These are phyloP conservation scores for Cavenderia fasciculata DNA, from an alignment of 78 protist species.

Conservation along the genomic window DNA sequence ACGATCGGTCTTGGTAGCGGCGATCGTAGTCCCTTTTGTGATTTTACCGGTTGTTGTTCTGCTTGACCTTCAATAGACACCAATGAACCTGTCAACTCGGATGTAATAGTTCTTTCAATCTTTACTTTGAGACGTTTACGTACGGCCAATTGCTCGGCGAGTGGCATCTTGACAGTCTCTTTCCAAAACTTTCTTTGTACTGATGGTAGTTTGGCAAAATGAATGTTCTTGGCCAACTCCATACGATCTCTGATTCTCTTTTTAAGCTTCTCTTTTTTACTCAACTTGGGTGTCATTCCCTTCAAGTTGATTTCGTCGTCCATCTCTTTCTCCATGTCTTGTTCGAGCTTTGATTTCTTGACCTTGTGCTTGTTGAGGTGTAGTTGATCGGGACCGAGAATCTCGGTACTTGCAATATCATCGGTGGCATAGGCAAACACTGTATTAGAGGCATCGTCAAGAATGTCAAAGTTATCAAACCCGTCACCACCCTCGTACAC, in stretches of 20 bases:
- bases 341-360: neutral
- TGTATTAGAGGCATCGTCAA: neutral
- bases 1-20: constrained; percentile 54
- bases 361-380: neutral
- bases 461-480: constrained; percentile 45
- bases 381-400: constrained; percentile 31
- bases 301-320: neutral
- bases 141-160: neutral
- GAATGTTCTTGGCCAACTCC: constrained; percentile 25
- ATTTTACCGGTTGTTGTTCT: neutral
- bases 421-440: constrained; percentile 15
- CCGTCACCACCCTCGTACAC: constrained; percentile 59
- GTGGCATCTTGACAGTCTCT: neutral
- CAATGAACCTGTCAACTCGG: neutral
- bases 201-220: constrained; percentile 9
- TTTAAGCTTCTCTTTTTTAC: constrained; percentile 39
- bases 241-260: neutral
- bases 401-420: constrained; percentile 36
- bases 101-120: neutral
- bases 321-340: neutral
- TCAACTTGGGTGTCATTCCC: neutral
- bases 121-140: neutral
- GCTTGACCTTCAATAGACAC: neutral
- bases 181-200: constrained; percentile 8
- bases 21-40: too few relatives aligned